Evolutionary conservation across 2,329 filamentous ascomycete species (phyloP).

Genomic region (Chaetomium sp.): DNA sequence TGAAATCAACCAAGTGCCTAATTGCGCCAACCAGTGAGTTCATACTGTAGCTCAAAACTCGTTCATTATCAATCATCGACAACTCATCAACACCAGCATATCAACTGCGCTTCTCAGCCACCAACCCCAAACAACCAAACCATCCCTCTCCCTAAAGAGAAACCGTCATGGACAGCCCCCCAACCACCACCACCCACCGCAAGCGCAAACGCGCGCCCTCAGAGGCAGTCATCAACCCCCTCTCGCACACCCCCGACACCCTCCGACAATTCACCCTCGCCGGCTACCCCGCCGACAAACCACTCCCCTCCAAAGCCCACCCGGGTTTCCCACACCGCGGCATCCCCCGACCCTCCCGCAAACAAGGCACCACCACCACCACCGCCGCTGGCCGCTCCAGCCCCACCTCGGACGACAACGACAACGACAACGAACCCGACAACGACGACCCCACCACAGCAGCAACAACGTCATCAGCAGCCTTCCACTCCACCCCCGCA

Average conservation of each 20-base stretch:
- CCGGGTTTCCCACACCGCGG: slow-evolving; percentile 56
- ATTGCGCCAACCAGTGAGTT: not conserved
- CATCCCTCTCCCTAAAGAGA: not conserved
- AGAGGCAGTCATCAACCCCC: slow-evolving; percentile 51
- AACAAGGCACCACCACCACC: not conserved
- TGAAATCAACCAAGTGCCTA: not conserved
- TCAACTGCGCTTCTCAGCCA: not conserved
- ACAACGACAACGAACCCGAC: not conserved
- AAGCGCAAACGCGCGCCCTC: slow-evolving; percentile 45
- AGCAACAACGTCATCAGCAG: not conserved
- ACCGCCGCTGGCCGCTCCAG: not conserved
- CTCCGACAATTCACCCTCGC: slow-evolving; percentile 57
- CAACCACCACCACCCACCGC: slow-evolving; percentile 21
- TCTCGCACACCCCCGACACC: slow-evolving; percentile 55
- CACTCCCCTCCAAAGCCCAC: slow-evolving; percentile 43
- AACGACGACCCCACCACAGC: not conserved
- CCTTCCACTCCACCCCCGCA: slow-evolving; percentile 3
- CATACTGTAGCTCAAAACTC: not conserved
- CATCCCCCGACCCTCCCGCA: not conserved
- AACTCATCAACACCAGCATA: not conserved
- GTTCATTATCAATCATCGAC: not conserved
- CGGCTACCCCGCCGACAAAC: slow-evolving; percentile 53
- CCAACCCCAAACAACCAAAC: not conserved
- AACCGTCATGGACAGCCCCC: slow-evolving; percentile 8
- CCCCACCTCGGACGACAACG: slow-evolving; percentile 1